These are phyloP conservation scores for Golubevia sp. DNA, from an alignment of 1,284 basidiomycete species.

Conservation along the genomic window DNA sequence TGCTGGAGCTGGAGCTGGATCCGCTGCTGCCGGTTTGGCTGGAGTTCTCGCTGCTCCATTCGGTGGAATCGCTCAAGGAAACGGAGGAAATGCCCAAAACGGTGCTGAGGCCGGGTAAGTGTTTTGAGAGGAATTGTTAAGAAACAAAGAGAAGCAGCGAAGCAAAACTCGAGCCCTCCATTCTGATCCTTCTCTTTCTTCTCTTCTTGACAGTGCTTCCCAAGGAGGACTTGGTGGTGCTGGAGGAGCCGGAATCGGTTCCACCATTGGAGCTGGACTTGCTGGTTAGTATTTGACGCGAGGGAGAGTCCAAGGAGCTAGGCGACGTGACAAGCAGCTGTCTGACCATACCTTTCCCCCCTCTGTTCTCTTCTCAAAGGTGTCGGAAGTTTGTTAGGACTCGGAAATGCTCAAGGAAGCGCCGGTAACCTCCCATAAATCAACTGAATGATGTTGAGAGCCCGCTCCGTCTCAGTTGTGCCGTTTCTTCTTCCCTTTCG, in stretches of 20 bases:
- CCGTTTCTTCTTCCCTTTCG: no score
- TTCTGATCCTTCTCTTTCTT: background rate
- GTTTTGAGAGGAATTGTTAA: background rate
- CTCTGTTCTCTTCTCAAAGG: background rate
- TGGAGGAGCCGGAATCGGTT: background rate
- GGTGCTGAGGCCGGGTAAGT: background rate
- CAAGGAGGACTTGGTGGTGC: background rate
- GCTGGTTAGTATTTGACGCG: no score
- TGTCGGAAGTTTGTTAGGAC: background rate
- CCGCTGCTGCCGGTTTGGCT: background rate
- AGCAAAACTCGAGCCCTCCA: background rate
- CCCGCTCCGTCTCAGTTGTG: background rate
- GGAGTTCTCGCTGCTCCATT: background rate
- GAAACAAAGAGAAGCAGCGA: background rate
- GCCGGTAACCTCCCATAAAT: background rate
- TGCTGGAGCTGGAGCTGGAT: background rate
- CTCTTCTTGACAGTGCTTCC: background rate
- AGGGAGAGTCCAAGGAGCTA: no score
- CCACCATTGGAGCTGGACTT: background rate
- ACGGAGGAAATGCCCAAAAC: background rate
- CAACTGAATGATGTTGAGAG: background rate
- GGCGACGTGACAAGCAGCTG: background rate
- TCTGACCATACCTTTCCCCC: background rate
- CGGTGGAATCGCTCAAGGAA: background rate
- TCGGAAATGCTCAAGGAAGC: background rate